phyloP scores from a whole-genome alignment of 352 stramenopile genomes.

The Phytophthora litchii region DNA sequence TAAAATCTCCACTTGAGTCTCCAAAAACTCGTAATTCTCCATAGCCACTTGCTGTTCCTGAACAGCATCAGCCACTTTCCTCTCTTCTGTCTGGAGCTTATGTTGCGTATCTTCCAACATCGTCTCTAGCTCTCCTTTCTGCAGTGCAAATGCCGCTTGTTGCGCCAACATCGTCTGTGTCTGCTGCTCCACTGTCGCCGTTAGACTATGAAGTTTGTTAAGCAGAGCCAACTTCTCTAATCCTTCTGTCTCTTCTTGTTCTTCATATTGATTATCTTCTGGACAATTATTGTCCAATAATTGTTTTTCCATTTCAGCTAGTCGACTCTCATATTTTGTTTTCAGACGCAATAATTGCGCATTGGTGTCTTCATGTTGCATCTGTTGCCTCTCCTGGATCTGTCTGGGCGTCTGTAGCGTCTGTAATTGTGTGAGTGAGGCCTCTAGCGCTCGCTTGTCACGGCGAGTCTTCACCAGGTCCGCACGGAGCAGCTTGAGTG shows the following conservation, averaged over 20 bases:
- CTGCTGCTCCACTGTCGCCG: constrained; percentile 28
- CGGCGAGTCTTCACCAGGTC: constrained; percentile 46
- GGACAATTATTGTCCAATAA: constrained; percentile 21
- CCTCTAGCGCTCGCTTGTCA: constrained; percentile 40
- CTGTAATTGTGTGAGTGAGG: constrained; percentile 26
- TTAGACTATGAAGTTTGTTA: constrained; percentile 30
- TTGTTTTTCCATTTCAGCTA: constrained; percentile 22
- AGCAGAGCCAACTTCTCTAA: constrained; percentile 30
- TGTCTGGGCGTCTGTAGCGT: constrained; percentile 21
- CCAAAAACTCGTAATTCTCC: constrained; percentile 32
- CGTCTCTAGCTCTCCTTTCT: constrained; percentile 31
- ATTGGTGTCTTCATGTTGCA: constrained; percentile 35
- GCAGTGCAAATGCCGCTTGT: constrained; percentile 24
- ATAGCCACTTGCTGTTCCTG: constrained; percentile 24
- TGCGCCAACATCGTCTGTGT: constrained; percentile 26
- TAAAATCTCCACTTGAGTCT: constrained; percentile 31
- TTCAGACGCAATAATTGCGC: constrained; percentile 25
- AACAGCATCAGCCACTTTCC: constrained; percentile 16
- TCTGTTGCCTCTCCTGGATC: constrained; percentile 28
- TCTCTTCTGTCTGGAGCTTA: constrained; percentile 19
- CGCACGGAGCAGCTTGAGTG: constrained; percentile 49
- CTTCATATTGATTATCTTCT: constrained; percentile 25
- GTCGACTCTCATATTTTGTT: constrained; percentile 12
- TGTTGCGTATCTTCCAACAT: constrained; percentile 23
- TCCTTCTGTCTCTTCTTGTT: constrained; percentile 10